Base-by-base conservation (phyloP, 1,139 yeast genomes). In the Diutina sp. region DNA sequence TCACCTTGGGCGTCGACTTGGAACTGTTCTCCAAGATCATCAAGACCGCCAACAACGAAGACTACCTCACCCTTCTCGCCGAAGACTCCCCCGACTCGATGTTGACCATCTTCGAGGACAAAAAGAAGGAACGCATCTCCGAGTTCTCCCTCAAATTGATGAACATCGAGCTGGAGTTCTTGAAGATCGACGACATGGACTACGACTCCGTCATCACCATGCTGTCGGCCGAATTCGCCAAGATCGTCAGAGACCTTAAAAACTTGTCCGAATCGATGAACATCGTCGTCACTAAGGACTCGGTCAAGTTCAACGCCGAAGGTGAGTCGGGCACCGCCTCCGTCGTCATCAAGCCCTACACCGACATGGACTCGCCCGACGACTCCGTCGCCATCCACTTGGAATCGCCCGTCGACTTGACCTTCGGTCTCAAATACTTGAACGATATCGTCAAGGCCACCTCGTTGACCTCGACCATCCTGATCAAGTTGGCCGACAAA, bases 151-250 rank as follows among this genome's bases (percentile, higher is more conserved):
- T 95, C 69, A 90, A 91, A 71, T 80, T 93, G 69, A 90, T 93
- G 97, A 96, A 93, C 68, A 90, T 93, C 65, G 99, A 93, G 69
- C 89, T 96, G 61, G 98, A 93, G 68, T 90, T 89, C 74, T 82
- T 93, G 67, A 86, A 89, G 65, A 89, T 93, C 68, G 99, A 95
- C 64, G 98, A 90, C 64, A 85, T 90, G 83, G 96, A 90, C 61
- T 88, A 88, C 70, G 95, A 89, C 67, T 84, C 95, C 56, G 85
- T 88, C 61, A 80, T 93, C 64, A 84, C 87, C 60, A 82, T 93
- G 89, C 97, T 98, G 59, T 79, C 97, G 46, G 64, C 79, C 44
- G 98, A 93, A 65, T 90, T 93, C 71, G 84, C 95, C 67, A 90
- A 91, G 70, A 85, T 89, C 64, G 89, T 91, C 60, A 84, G 96